These are phyloP conservation scores for Posidonia oceanica DNA, from an alignment of 116 monocot genomes.

Conservation along the genomic window DNA sequence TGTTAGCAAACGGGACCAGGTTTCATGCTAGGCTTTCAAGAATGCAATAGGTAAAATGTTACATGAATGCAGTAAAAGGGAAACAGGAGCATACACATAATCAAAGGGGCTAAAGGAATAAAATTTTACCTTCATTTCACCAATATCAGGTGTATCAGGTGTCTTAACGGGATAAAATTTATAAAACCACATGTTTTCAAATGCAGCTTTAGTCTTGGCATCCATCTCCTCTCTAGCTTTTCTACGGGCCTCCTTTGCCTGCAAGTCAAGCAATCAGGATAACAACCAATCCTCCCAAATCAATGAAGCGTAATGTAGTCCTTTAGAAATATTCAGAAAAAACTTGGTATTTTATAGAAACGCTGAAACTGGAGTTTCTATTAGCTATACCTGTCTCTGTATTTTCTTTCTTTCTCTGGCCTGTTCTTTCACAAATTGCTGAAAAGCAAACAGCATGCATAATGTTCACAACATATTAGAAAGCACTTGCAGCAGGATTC, in stretches of 20 bases:
- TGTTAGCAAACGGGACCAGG: not conserved
- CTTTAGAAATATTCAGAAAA: too few relatives aligned
- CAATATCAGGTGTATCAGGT: conserved; percentile 61
- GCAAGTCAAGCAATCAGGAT: not conserved
- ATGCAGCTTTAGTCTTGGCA: conserved; percentile 44
- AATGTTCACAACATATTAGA: not conserved
- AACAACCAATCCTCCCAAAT: not conserved
- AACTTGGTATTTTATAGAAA: too few relatives aligned
- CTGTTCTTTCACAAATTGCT: conserved; percentile 51
- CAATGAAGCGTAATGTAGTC: too few relatives aligned
- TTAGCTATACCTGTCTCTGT: conserved; percentile 26
- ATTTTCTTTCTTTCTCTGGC: conserved; percentile 40
- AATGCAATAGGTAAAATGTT: too few relatives aligned
- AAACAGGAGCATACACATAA: too few relatives aligned
- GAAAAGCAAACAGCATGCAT: not conserved
- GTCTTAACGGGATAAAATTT: conserved; percentile 77
- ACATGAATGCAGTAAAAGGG: too few relatives aligned
- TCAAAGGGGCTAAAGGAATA: too few relatives aligned
- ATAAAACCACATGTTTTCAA: conserved; percentile 60
- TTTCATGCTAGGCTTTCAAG: too few relatives aligned
- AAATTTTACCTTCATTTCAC: conserved; percentile 46
- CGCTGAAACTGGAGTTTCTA: not conserved
- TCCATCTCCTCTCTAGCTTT: conserved; percentile 82
- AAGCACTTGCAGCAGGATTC: not conserved
- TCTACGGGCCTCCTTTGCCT: conserved; percentile 62